Evolutionary conservation across 75 land plant genomes (phyloP), one percentile per base, ranked within the genome.

Genomic region (Cryptomeria japonica): DNA sequence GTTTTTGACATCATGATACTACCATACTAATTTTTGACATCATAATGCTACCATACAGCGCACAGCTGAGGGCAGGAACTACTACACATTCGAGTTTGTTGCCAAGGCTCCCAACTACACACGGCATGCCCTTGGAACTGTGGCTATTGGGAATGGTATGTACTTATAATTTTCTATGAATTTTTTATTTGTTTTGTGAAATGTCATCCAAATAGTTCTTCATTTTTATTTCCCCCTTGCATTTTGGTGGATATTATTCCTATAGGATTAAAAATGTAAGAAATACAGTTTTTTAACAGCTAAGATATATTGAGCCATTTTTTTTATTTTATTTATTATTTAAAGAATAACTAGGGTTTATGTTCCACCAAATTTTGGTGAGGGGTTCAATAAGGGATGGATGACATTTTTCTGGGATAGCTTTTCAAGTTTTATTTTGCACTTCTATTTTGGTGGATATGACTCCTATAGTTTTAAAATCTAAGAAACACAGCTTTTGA

Each of bases 91-190:
- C 75, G 99, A 98, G 90, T 98, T 97, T 80, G 56, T 93, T 44
- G 96, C 97, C 38, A 92, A 98, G 86, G 99, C 98, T 85, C 92
- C 96, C 88, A 98, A 95, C 91, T 98, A 90, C 87, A 97, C 95
- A 31, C 93, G 99, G 6, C 99, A 98, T 90, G 99, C 95, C 85
- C 93, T 98, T 51, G 94, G 96, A 68, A 84, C 95, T 37, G 89
- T 98, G 78, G 68, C 94, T 70, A 93, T 98, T 78, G 95, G 91
- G 41, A 94, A 98, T 89, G 99, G 99, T 98, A 92, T 58, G 90
- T 31, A 86, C 47, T 22, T 37, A 1, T 28, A 82, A 82, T 44
- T 13, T 46, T 12, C 31, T 8, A 3, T 44, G 84, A 49, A 46
- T 10, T 2, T 11, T 51, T 14, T 51, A 42, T 41, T 31, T 32